A percentile compares a stretch with the other conserved stretches of the same genome.
phyloP scores from a whole-genome alignment of 2,329 filamentous ascomycete genomes.

The Epichloe sibirici region DNA sequence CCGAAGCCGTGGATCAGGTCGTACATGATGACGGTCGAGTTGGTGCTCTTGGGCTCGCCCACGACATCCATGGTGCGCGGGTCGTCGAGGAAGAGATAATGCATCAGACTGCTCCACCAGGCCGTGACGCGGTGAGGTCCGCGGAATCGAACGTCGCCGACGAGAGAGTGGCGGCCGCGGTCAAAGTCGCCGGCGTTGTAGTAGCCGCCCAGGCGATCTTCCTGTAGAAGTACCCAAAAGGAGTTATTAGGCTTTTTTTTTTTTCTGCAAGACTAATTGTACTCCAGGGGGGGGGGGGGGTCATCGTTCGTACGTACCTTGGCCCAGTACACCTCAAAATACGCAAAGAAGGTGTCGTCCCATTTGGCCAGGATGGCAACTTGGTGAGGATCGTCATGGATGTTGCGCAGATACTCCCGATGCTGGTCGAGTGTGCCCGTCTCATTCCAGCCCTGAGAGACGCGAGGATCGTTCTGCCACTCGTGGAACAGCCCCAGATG shows the following conservation, averaged over 20 bases:
- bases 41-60: slow-evolving; percentile 62
- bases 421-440: slow-evolving; percentile 60
- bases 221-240: slow-evolving; percentile 20
- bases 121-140: slow-evolving; percentile 48
- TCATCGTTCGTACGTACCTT: slow-evolving; percentile 26
- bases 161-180: slow-evolving; percentile 45
- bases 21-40: slow-evolving; percentile 58
- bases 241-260: neutral
- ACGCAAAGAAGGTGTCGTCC: slow-evolving; percentile 57
- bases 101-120: slow-evolving; percentile 51
- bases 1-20: slow-evolving; percentile 64
- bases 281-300: neutral
- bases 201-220: slow-evolving; percentile 44
- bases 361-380: slow-evolving; percentile 56
- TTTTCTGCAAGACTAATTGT: no score
- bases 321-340: slow-evolving; percentile 71
- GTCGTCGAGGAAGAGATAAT: slow-evolving; percentile 51
- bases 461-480: slow-evolving; percentile 72
- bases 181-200: slow-evolving; percentile 44
- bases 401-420: slow-evolving; percentile 24
- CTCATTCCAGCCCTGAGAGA: slow-evolving; percentile 66
- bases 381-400: slow-evolving; percentile 57
- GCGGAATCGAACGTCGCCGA: slow-evolving; percentile 46
- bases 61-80: slow-evolving; percentile 43
- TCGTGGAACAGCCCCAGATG: slow-evolving; percentile 58